Conservation (phyloP, 225 moss, liverwort and hornwort genomes). For the Takakia lepidozioides region DNA sequence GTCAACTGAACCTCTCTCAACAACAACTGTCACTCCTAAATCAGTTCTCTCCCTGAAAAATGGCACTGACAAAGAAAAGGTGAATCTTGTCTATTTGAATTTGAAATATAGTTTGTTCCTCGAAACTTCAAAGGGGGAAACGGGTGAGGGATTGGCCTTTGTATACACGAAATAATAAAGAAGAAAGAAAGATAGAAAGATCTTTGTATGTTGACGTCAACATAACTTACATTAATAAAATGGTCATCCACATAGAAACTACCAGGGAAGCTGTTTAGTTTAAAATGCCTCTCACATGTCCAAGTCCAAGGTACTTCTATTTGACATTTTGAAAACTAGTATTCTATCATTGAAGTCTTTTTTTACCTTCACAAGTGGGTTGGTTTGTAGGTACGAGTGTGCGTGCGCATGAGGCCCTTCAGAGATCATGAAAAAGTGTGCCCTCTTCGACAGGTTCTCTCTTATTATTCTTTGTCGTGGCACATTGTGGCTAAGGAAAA, state of each 20-base stretch:
- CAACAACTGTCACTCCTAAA: background rate
- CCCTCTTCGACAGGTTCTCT: constrained; percentile 29
- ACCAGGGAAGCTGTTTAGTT: too few relatives aligned
- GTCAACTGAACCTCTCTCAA: background rate
- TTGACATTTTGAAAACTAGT: background rate
- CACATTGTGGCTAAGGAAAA: background rate
- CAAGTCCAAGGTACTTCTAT: background rate
- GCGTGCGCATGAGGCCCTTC: constrained; percentile 49
- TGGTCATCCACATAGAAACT: too few relatives aligned
- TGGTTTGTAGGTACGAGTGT: constrained; percentile 27
- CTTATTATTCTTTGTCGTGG: background rate
- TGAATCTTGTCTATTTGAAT: too few relatives aligned
- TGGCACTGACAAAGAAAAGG: background rate
- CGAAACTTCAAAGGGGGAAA: too few relatives aligned
- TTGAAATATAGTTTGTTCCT: too few relatives aligned
- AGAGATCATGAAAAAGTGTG: constrained; percentile 39
- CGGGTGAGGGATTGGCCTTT: too few relatives aligned
- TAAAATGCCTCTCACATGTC: too few relatives aligned
- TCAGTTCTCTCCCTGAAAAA: background rate
- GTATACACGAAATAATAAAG: too few relatives aligned
- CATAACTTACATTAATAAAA: too few relatives aligned
- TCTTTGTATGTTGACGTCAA: too few relatives aligned
- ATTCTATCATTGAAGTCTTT: constrained; percentile 1
- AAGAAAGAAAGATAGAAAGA: too few relatives aligned
- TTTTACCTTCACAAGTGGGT: background rate